phyloP scores from a whole-genome alignment of 2,329 filamentous ascomycete species.

The Ophiostoma ulmi region DNA sequence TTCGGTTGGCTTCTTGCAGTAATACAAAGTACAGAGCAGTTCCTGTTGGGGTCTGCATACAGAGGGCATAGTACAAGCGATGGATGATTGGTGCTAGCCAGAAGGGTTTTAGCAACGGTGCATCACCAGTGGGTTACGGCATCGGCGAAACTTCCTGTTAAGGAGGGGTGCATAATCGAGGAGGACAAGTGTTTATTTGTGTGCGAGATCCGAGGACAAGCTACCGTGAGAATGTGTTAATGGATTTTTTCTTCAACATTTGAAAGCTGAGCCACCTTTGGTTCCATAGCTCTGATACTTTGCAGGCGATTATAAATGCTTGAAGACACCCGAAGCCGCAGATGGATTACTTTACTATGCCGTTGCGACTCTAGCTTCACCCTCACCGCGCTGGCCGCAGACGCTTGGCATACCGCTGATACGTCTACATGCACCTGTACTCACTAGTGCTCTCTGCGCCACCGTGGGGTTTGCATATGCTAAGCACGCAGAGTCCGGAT shows the following conservation, averaged over 20 bases:
- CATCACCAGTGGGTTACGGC: not conserved
- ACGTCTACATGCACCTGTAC: not conserved
- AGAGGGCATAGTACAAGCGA: not conserved
- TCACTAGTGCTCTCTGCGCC: not conserved
- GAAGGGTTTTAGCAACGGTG: not conserved
- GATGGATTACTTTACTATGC: not conserved
- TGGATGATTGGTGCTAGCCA: not conserved
- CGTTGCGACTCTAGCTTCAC: not conserved
- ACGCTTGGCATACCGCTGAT: not conserved
- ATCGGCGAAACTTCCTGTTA: slow-evolving; percentile 5
- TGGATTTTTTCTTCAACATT: not conserved
- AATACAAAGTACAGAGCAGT: too few relatives aligned
- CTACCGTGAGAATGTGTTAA: not conserved
- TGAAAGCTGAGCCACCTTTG: not conserved
- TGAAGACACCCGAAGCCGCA: not conserved
- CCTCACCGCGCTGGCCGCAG: not conserved
- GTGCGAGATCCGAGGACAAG: not conserved
- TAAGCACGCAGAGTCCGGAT: not conserved
- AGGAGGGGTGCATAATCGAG: not conserved
- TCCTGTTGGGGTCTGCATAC: too few relatives aligned
- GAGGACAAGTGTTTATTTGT: not conserved
- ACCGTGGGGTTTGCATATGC: not conserved
- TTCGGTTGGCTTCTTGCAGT: not conserved
- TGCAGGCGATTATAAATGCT: not conserved
- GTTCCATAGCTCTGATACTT: not conserved